Conservation (phyloP, 2,329 filamentous ascomycete species). For the Fusarium verrucosum region DNA sequence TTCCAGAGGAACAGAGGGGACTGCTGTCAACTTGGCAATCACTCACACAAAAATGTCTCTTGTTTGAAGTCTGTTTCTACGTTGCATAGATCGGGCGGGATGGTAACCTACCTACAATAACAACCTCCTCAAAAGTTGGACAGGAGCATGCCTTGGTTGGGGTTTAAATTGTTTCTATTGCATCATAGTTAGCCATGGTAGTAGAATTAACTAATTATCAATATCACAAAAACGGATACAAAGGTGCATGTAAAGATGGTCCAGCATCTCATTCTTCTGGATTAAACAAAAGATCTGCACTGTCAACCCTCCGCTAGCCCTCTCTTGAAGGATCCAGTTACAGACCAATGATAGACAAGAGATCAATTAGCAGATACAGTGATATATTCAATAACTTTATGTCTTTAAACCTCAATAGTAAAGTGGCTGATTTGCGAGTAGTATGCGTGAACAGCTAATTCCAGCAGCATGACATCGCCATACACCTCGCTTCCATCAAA, state of each 20-base stretch:
- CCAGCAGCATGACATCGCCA: conserved; percentile 72
- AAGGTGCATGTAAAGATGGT: conserved; percentile 8
- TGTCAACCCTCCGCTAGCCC: conserved; percentile 38
- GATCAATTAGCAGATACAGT: conserved; percentile 24
- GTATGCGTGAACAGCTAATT: conserved; percentile 75
- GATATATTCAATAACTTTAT: conserved; percentile 1
- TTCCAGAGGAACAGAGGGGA: neutral
- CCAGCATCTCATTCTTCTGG: conserved; percentile 33
- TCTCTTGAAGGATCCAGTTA: conserved; percentile 17
- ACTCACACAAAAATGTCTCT: neutral
- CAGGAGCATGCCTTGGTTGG: neutral
- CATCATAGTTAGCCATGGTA: conserved; percentile 17
- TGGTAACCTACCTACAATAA: conserved; percentile 3
- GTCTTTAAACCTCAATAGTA: conserved; percentile 69
- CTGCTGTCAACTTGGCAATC: neutral
- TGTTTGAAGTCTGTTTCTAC: conserved; percentile 11
- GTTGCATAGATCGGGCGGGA: neutral
- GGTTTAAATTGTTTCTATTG: conserved; percentile 16
- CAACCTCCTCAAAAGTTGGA: neutral
- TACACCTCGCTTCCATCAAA: conserved; percentile 75
- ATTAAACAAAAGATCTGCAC: conserved; percentile 32
- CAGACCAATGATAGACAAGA: conserved; percentile 22
- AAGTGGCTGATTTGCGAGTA: conserved; percentile 80
- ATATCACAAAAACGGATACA: neutral
- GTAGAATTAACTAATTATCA: neutral